Base-by-base conservation (phyloP, 192 early-diverging fungal species). In the Phlyctochytrium arcticum region DNA sequence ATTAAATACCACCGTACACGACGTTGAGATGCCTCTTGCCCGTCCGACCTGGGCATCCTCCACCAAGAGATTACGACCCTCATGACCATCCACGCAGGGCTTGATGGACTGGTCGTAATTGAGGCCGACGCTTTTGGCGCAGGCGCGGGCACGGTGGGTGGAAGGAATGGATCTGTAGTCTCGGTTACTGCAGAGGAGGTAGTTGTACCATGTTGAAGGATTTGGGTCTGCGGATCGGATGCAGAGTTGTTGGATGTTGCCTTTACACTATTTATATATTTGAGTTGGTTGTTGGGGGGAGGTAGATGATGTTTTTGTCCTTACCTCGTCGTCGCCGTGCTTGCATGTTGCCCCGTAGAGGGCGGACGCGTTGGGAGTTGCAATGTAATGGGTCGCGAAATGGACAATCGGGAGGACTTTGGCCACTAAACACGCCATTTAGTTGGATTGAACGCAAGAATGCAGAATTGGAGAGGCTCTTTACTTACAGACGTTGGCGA, bases 1-100 rank as follows among this genome's bases (percentile, higher is more conserved):
- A 34, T 82, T 62, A 27, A 89, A 77, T 62, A 71, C 80, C 29
- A 89, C 75, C 2, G 86, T 87, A 29, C 85, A 86, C 61, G 84
- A 86, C 10, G 56, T 79, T 4, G 46, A 55, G 34, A 81, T 75
- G 8, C 86, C 79, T 37, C 78, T 69, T 4, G 75, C 75, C n/a
- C 75, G 78, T 42, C 68, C 75, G 29, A 70, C 29, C 48, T 54
- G 3, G 5, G 36, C 61, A 51, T 63, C 61, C 31, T 24, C 30
- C 34, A 8, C 67, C 54, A 84, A 72, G 51, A 87, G 53, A 2
- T 68, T 69, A 15, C 68, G 48, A 7, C 83, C 86, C 21, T 50
- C 54, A n/a, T n/a, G n/a, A 39, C 58, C 48, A 23, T 21, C 44
- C 9, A 33, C 53, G 32, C 63, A 65, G 9, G 17, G n/a, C 54